Percentiles rank a stretch among this genome's conserved stretches.
Conservation (phyloP, 352 stramenopile species). For the Aphanomyces cochlioides region DNA sequence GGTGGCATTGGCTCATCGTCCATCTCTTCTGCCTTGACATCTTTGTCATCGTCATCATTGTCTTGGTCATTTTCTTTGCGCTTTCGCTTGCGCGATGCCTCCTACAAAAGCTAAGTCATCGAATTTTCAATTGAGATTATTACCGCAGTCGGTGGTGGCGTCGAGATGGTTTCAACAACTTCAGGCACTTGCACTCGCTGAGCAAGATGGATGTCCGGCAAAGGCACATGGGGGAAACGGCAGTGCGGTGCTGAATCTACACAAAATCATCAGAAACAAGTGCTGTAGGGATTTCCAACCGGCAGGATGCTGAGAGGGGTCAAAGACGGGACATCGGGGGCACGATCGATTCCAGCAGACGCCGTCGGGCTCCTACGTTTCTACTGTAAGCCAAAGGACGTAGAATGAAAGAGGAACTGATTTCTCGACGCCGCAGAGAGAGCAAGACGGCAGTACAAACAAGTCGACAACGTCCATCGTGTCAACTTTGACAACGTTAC, state of each 20-base stretch:
- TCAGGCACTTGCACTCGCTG: conserved; percentile 2
- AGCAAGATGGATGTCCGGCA: conserved; percentile 9
- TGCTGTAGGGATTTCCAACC: too few species aligned
- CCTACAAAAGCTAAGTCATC: neutral
- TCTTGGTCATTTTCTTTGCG: neutral
- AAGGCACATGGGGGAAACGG: neutral
- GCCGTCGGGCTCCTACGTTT: conserved; percentile 48
- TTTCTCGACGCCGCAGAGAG: conserved; percentile 81
- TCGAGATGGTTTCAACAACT: neutral
- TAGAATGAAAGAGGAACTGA: conserved; percentile 30
- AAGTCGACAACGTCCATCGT: conserved; percentile 56
- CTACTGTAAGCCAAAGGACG: neutral
- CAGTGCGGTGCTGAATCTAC: neutral
- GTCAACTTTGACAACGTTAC: conserved; percentile 57
- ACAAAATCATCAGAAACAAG: too few species aligned
- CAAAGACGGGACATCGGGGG: conserved; percentile 62
- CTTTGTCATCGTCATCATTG: neutral
- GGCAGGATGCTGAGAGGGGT: conserved; percentile 23
- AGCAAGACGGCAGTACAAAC: conserved; percentile 62
- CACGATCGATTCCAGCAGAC: conserved; percentile 76
- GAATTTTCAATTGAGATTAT: neutral
- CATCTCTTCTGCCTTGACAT: neutral
- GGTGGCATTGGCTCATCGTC: conserved; percentile 13
- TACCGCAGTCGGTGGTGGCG: neutral
- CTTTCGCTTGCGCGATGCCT: conserved; percentile 5